Evolutionary conservation across 2,329 filamentous ascomycete species (phyloP).

Genomic region (Pseudogymnoascus pannorum): DNA sequence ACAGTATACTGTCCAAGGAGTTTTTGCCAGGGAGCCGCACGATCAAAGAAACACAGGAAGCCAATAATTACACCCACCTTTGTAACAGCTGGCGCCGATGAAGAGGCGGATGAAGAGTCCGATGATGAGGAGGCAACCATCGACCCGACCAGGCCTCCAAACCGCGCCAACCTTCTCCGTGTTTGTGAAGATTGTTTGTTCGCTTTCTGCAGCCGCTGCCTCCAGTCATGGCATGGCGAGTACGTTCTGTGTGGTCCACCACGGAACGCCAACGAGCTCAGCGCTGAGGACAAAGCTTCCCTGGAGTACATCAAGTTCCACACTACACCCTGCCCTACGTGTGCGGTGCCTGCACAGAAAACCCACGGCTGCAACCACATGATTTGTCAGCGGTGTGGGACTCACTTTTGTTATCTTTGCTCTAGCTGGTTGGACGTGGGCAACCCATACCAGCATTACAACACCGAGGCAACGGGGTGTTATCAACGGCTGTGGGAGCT

Average conservation of each 20-base stretch:
- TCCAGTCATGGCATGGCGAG: conserved; percentile 87
- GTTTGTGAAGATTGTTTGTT: conserved; percentile 86
- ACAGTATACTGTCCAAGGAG: conserved; percentile 87
- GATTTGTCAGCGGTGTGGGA: conserved; percentile 81
- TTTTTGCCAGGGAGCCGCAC: conserved; percentile 87
- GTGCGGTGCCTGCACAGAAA: conserved; percentile 78
- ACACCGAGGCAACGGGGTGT: conserved; percentile 61
- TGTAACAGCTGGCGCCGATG: conserved; percentile 47
- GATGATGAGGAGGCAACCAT: conserved; percentile 14
- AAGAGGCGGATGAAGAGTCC: conserved; percentile 35
- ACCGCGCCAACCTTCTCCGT: conserved; percentile 56
- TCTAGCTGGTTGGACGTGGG: conserved; percentile 72
- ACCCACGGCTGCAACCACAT: conserved; percentile 95
- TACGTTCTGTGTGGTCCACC: conserved; percentile 62
- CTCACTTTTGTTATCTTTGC: conserved; percentile 95
- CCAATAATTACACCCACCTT: conserved; percentile 57
- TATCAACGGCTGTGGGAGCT: conserved; percentile 87
- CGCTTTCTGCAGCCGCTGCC: conserved; percentile 71
- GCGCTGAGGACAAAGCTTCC: conserved; percentile 77
- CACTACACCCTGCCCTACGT: conserved; percentile 85
- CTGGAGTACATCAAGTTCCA: conserved; percentile 75
- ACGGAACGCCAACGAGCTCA: conserved; percentile 61
- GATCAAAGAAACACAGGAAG: conserved; percentile 66
- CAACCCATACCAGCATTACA: conserved; percentile 88
- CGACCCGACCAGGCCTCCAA: conserved; percentile 15